phyloP scores from a whole-genome alignment of 805 yeast genomes.

The Tetrapisispora pingtungensis region DNA sequence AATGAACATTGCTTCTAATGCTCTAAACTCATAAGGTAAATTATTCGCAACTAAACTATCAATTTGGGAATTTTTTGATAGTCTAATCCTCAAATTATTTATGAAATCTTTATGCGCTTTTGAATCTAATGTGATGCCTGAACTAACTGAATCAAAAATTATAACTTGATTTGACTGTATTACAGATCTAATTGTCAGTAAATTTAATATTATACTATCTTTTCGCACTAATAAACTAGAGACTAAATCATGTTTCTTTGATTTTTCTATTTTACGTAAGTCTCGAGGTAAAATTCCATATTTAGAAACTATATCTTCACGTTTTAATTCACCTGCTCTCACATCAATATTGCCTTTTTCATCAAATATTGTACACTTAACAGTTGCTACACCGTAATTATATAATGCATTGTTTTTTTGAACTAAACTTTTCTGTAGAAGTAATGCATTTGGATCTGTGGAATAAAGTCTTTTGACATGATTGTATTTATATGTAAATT shows the following conservation, averaged over 20 bases:
- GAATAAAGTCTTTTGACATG: background rate
- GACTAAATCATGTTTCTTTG: slow-evolving; percentile 47
- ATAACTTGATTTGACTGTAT: slow-evolving; percentile 64
- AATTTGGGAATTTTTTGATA: slow-evolving; percentile 15
- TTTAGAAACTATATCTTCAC: slow-evolving; percentile 58
- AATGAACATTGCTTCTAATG: slow-evolving; percentile 76
- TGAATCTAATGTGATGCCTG: slow-evolving; percentile 20
- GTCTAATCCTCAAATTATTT: slow-evolving; percentile 15
- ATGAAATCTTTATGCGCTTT: slow-evolving; percentile 21
- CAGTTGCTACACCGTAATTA: slow-evolving; percentile 30
- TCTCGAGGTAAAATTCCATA: slow-evolving; percentile 85
- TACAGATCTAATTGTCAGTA: slow-evolving; percentile 72
- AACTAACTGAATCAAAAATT: slow-evolving; percentile 49
- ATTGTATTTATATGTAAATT: too few species aligned
- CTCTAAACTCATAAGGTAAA: slow-evolving; percentile 83
- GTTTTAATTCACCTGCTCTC: slow-evolving; percentile 63
- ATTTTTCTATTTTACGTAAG: slow-evolving; percentile 76
- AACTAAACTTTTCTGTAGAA: slow-evolving; percentile 32
- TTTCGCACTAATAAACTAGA: slow-evolving; percentile 74
- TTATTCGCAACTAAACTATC: slow-evolving; percentile 19
- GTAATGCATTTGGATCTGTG: slow-evolving; percentile 18
- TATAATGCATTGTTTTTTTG: slow-evolving; percentile 29
- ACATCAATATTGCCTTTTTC: slow-evolving; percentile 55
- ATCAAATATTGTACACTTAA: slow-evolving; percentile 79
- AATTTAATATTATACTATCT: slow-evolving; percentile 62